phyloP scores from a whole-genome alignment of 805 yeast genomes.

The Zygotorulaspora sp. region DNA sequence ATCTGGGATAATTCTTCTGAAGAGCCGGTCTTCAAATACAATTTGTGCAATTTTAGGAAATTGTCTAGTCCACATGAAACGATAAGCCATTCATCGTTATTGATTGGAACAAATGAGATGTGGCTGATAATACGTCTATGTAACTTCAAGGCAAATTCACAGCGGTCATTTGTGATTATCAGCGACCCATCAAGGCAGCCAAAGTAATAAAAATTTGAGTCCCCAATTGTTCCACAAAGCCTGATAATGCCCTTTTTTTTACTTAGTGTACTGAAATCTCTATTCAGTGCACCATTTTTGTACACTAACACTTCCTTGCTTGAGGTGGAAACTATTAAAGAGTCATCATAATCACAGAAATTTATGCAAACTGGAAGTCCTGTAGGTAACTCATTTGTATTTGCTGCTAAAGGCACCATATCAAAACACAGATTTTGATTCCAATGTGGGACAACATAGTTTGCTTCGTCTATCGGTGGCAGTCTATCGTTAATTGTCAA shows the following conservation, averaged over 20 bases:
- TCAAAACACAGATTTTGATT: constrained; percentile 15
- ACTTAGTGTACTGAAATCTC: not conserved
- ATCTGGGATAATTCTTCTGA: constrained; percentile 21
- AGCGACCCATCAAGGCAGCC: constrained; percentile 29
- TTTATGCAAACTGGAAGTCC: constrained; percentile 5
- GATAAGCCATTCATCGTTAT: constrained; percentile 34
- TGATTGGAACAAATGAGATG: constrained; percentile 26
- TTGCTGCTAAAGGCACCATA: not conserved
- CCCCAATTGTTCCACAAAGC: constrained; percentile 20
- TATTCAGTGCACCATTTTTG: constrained; percentile 1
- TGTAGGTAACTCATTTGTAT: not conserved
- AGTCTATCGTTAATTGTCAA: constrained; percentile 16
- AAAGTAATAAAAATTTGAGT: constrained; percentile 13
- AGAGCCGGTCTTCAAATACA: constrained; percentile 1
- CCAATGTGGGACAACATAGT: constrained; percentile 19
- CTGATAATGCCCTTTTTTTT: constrained; percentile 18
- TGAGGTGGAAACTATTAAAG: constrained; percentile 17
- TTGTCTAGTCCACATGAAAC: constrained; percentile 61
- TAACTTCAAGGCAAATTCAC: constrained; percentile 20
- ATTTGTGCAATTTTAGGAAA: constrained; percentile 37
- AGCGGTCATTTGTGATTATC: constrained; percentile 10
- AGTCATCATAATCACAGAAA: constrained; percentile 2
- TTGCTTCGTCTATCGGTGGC: constrained; percentile 9
- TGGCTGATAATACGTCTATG: constrained; percentile 40
- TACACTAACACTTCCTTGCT: constrained; percentile 8